Evolutionary conservation across 352 stramenopile genomes (phyloP).

Genomic region (Pythium chondricola): DNA sequence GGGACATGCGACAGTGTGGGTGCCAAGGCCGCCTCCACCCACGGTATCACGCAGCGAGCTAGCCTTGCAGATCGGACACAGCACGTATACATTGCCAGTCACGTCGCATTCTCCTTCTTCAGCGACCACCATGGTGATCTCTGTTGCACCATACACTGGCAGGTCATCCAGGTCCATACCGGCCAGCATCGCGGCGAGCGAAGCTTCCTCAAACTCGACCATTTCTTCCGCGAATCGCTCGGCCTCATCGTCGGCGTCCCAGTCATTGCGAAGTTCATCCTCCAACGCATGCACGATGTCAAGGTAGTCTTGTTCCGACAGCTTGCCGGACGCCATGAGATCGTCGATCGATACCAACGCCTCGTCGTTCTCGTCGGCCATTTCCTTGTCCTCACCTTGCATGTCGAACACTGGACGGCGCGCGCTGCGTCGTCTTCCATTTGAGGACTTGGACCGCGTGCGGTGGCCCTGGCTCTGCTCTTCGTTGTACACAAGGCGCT

Average conservation of each 20-base stretch:
- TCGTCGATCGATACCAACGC: constrained; percentile 50
- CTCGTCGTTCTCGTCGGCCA: background rate
- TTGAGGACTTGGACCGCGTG: background rate
- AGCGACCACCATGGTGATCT: no score
- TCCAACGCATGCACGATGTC: constrained; percentile 72
- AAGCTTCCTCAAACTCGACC: constrained; percentile 62
- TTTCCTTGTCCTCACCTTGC: constrained; percentile 8
- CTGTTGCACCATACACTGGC: background rate
- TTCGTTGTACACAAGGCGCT: constrained; percentile 45
- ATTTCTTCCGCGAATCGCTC: constrained; percentile 42
- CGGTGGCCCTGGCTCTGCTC: constrained; percentile 11
- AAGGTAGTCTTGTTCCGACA: constrained; percentile 67
- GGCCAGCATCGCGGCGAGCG: constrained; percentile 62
- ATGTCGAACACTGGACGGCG: constrained; percentile 33
- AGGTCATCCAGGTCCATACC: constrained; percentile 41
- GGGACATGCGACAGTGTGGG: constrained; percentile 24
- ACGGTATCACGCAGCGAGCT: constrained; percentile 25
- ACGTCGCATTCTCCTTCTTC: constrained; percentile 4
- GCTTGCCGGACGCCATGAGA: constrained; percentile 41
- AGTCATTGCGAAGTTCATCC: constrained; percentile 50
- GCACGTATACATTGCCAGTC: constrained; percentile 14
- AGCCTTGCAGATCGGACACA: constrained; percentile 50
- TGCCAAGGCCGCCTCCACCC: constrained; percentile 3
- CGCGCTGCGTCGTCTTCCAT: background rate
- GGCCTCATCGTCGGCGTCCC: constrained; percentile 33